Conservation (phyloP, 148 eudicot species). For the Fagopyrum homotropicum region DNA sequence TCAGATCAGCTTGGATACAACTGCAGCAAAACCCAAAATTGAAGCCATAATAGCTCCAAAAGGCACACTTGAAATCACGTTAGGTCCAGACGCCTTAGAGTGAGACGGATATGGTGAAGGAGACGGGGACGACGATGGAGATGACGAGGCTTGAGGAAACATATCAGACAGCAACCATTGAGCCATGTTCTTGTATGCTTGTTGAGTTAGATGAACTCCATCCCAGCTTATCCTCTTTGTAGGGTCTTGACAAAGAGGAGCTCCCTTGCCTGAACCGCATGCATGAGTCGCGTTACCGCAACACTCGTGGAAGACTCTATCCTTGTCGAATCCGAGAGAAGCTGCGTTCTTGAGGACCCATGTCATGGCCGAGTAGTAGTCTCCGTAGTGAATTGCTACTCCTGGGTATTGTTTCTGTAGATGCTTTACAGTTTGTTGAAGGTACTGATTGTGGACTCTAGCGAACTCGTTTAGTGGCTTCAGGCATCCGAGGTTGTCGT, state of each 20-base stretch:
- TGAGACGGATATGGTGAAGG: no score
- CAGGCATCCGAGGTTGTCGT: constrained; percentile 30
- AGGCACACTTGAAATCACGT: no score
- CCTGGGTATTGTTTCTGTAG: constrained; percentile 20
- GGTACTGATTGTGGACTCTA: constrained; percentile 19
- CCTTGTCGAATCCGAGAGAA: constrained; percentile 18
- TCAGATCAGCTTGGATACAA: no score
- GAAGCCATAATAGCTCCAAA: no score
- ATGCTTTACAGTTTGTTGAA: constrained; percentile 17
- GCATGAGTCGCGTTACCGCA: constrained; percentile 25
- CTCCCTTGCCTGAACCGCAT: constrained; percentile 20
- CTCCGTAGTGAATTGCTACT: constrained; percentile 30
- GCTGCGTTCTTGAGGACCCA: constrained; percentile 9
- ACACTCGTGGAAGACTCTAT: constrained; percentile 18
- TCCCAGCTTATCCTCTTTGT: constrained; percentile 27
- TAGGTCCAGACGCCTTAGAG: no score
- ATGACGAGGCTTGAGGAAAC: not conserved
- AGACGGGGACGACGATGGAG: not conserved
- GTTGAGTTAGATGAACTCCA: constrained; percentile 39
- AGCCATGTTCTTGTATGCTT: constrained; percentile 20
- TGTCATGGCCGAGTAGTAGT: constrained; percentile 26
- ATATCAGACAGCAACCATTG: constrained; percentile 1
- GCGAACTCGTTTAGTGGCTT: constrained; percentile 27
- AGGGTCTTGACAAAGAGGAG: constrained; percentile 18
- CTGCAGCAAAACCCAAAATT: no score